phyloP scores from a whole-genome alignment of 176 grass and related monocot genomes.

The Paspalum vaginatum region DNA sequence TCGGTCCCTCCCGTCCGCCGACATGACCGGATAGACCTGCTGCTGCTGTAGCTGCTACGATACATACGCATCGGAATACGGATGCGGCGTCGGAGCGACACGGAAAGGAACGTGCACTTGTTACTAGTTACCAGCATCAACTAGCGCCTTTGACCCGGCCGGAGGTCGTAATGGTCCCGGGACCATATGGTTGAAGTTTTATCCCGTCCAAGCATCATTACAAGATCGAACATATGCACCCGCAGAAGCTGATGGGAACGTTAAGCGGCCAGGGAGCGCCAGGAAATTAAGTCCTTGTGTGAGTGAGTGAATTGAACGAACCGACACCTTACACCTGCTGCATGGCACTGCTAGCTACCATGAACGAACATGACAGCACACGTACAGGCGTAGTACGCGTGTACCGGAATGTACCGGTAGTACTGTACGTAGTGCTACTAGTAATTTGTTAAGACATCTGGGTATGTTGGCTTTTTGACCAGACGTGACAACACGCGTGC shows the following conservation, averaged over 20 bases:
- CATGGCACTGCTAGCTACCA: too few species aligned
- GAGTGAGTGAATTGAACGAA: too few species aligned
- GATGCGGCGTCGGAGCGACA: slow-evolving; percentile 24
- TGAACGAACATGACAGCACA: too few species aligned
- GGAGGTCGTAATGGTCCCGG: background rate
- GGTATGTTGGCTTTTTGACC: slow-evolving; percentile 44
- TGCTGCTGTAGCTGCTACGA: background rate
- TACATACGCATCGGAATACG: slow-evolving; percentile 16
- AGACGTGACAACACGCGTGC: slow-evolving; percentile 45
- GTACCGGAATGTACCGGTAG: background rate
- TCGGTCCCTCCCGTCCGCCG: background rate
- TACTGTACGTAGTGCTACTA: background rate
- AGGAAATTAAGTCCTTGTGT: too few species aligned
- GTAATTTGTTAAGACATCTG: background rate
- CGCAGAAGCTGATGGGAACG: too few species aligned
- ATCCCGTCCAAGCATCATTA: too few species aligned
- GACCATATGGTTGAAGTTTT: too few species aligned
- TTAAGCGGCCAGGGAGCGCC: too few species aligned
- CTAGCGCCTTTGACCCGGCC: background rate
- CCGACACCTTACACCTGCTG: too few species aligned
- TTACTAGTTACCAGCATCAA: too few species aligned
- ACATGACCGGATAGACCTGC: slow-evolving; percentile 32
- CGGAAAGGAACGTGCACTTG: background rate
- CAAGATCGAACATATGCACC: too few species aligned
- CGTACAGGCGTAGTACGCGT: background rate